Evolutionary conservation across 1,139 yeast species (phyloP).

Genomic region (Yamadazyma atmosphaerica): DNA sequence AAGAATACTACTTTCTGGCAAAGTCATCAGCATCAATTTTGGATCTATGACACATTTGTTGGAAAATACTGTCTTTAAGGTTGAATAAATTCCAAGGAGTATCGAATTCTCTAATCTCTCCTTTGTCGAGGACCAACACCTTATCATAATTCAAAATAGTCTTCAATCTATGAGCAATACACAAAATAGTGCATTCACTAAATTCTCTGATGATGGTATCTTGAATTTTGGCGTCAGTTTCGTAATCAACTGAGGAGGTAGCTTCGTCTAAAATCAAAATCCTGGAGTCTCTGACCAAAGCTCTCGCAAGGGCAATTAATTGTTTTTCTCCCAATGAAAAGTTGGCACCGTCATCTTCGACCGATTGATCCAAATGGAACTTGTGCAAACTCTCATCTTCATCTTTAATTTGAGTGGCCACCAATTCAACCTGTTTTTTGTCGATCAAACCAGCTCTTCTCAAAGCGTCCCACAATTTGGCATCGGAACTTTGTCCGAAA

Average conservation of each 20-base stretch:
- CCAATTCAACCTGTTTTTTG: slow-evolving; percentile 41
- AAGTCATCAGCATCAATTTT: slow-evolving; percentile 15
- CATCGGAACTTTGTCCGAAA: slow-evolving; percentile 52
- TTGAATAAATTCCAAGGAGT: slow-evolving; percentile 44
- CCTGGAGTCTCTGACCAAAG: slow-evolving; percentile 38
- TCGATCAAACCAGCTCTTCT: slow-evolving; percentile 65
- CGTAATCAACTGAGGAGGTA: slow-evolving; percentile 44
- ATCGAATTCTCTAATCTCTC: slow-evolving; percentile 54
- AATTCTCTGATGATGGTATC: slow-evolving; percentile 35
- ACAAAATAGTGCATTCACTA: slow-evolving; percentile 37
- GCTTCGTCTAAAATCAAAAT: slow-evolving; percentile 44
- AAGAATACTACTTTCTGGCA: neutral
- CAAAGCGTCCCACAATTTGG: slow-evolving; percentile 52
- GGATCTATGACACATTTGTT: slow-evolving; percentile 40
- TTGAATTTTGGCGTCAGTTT: slow-evolving; percentile 44
- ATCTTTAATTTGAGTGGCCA: slow-evolving; percentile 22
- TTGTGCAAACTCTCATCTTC: slow-evolving; percentile 52
- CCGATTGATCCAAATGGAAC: slow-evolving; percentile 36
- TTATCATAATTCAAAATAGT: slow-evolving; percentile 40
- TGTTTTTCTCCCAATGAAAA: slow-evolving; percentile 45
- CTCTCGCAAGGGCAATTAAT: slow-evolving; percentile 43
- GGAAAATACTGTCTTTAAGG: slow-evolving; percentile 34
- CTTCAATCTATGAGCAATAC: slow-evolving; percentile 44
- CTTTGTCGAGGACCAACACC: slow-evolving; percentile 50
- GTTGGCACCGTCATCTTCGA: slow-evolving; percentile 41